phyloP scores from a whole-genome alignment of 2,329 filamentous ascomycete species.

The Aspergillus niger region DNA sequence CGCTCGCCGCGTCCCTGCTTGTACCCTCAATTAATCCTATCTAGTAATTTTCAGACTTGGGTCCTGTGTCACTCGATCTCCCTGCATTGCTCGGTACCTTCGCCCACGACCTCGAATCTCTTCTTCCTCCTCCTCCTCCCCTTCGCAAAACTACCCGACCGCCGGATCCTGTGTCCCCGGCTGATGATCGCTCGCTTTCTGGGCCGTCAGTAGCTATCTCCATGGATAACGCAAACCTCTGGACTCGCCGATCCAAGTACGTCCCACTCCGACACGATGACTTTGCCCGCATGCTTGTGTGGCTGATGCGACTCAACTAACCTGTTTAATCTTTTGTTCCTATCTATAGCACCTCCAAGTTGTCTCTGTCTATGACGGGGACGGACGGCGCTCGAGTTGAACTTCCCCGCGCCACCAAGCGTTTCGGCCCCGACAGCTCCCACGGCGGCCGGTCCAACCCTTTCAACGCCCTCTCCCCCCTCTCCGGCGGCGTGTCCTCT shows the following conservation, averaged over 20 bases:
- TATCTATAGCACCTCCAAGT: conserved; percentile 72
- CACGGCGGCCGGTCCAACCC: conserved; percentile 74
- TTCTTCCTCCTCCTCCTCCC: conserved; percentile 16
- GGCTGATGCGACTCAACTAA: conserved; percentile 12
- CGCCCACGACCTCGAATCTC: conserved; percentile 2
- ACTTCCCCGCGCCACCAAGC: conserved; percentile 68
- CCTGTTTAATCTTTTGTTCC: conserved; percentile 18
- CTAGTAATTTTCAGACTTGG: conserved; percentile 8
- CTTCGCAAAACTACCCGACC: not conserved
- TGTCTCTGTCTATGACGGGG: conserved; percentile 79
- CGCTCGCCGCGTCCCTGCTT: conserved; percentile 14
- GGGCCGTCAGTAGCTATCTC: conserved; percentile 38
- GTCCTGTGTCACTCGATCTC: not conserved
- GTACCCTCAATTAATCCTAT: conserved; percentile 10
- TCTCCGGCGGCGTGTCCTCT: conserved; percentile 69
- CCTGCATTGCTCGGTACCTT: not conserved
- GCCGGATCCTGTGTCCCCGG: conserved; percentile 16
- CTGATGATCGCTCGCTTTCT: conserved; percentile 43
- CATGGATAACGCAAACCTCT: conserved; percentile 55
- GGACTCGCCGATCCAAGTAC: conserved; percentile 53
- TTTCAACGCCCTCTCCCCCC: conserved; percentile 73
- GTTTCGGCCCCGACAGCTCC: conserved; percentile 72
- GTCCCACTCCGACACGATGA: conserved; percentile 23
- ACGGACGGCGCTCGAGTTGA: conserved; percentile 57
- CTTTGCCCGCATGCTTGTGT: not conserved